Conservation (phyloP, 495 filamentous ascomycete species). For the Oleoguttula mirabilis region DNA sequence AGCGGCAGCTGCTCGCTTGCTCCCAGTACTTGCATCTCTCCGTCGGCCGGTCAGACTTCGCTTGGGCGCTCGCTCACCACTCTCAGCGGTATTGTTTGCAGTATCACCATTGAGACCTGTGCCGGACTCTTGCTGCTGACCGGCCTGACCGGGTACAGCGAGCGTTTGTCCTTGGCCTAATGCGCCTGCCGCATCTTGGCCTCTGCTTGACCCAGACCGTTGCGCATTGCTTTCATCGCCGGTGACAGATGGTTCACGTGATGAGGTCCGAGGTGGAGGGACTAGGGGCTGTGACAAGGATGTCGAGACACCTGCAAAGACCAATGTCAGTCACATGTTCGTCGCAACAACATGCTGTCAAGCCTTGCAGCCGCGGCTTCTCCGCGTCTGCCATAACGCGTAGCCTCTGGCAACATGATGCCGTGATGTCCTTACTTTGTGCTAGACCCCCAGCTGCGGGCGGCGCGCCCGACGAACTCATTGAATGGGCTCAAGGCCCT, state of each 20-base stretch:
- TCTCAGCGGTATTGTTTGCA: conserved; percentile 48
- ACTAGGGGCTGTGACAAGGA: conserved; percentile 6
- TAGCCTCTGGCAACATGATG: too few species aligned
- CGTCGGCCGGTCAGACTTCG: conserved; percentile 55
- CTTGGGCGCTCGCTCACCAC: conserved; percentile 52
- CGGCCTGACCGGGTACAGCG: conserved; percentile 46
- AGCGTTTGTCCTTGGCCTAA: neutral
- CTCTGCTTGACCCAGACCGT: conserved; percentile 2
- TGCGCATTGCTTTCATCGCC: conserved; percentile 5
- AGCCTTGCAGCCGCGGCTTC: neutral
- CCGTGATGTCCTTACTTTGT: conserved; percentile 7
- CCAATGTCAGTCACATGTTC: neutral
- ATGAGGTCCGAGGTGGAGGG: conserved; percentile 4
- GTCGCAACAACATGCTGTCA: neutral
- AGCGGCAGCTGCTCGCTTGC: conserved; percentile 37
- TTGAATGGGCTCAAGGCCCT: conserved; percentile 11
- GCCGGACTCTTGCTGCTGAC: conserved; percentile 27
- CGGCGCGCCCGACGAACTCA: conserved; percentile 15
- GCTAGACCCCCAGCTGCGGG: conserved; percentile 6
- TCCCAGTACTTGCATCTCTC: conserved; percentile 58
- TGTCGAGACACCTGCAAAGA: neutral
- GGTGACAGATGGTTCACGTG: conserved; percentile 5
- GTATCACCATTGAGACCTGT: conserved; percentile 55
- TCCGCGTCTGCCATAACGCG: neutral
- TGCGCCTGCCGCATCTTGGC: neutral